phyloP scores from a whole-genome alignment of 768 basidiomycete species.

The Amanita pseudoporphyria region DNA sequence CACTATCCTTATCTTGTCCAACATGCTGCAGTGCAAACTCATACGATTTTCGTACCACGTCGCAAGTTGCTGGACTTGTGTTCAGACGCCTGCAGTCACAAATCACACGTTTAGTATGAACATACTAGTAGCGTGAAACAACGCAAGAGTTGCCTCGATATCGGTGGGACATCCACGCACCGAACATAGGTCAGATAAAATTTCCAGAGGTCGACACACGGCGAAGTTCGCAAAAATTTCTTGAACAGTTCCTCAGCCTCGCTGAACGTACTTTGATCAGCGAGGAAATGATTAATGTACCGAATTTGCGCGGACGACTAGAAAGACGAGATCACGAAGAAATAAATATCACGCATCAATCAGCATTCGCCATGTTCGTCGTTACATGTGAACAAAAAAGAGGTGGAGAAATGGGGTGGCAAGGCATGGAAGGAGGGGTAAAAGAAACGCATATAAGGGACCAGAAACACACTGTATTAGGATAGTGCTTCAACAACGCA shows the following conservation, averaged over 20 bases:
- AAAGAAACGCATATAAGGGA: constrained; percentile 7
- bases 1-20: constrained; percentile 87
- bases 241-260: constrained; percentile 87
- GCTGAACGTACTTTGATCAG: constrained; percentile 52
- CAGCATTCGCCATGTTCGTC: constrained; percentile 3
- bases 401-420: background rate
- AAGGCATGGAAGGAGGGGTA: constrained; percentile 2
- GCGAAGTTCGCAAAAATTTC: constrained; percentile 74
- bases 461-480: constrained; percentile 73
- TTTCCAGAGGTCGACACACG: constrained; percentile 85
- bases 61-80: constrained; percentile 54
- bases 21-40: constrained; percentile 87
- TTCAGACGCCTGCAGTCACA: constrained; percentile 49
- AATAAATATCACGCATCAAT: constrained; percentile 9
- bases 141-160: constrained; percentile 11
- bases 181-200: constrained; percentile 93
- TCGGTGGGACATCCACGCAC: constrained; percentile 30
- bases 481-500: constrained; percentile 73
- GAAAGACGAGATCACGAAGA: constrained; percentile 3
- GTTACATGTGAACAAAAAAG: constrained; percentile 1
- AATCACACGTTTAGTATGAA: background rate
- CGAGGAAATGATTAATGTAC: constrained; percentile 70
- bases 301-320: constrained; percentile 80
- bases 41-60: constrained; percentile 79
- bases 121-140: constrained; percentile 8